These are phyloP conservation scores for Gracilaria caudata DNA, from an alignment of 23 red algal species.

Conservation along the genomic window DNA sequence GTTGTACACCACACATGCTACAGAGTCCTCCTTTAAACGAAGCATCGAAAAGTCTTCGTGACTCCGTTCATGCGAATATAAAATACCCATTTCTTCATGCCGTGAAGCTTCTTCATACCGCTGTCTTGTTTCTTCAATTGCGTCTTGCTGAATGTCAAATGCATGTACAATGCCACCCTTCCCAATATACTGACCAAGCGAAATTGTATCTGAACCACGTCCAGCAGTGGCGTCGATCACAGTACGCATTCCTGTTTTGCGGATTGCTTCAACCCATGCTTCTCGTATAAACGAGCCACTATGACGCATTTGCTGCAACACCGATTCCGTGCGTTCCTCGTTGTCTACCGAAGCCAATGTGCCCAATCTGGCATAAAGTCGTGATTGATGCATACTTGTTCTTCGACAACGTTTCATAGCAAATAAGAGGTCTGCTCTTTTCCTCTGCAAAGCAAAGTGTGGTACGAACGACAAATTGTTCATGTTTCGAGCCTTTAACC, in stretches of 20 bases:
- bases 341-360: neutral
- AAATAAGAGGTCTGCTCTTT: neutral
- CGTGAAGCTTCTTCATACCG: slow-evolving; percentile 12
- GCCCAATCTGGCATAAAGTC: neutral
- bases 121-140: slow-evolving; percentile 43
- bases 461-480: neutral
- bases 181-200: slow-evolving; percentile 29
- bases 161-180: slow-evolving; percentile 41
- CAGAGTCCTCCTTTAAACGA: slow-evolving; percentile 31
- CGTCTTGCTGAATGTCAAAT: slow-evolving; percentile 49
- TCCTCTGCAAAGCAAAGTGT: neutral
- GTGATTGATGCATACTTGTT: neutral
- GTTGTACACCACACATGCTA: slow-evolving; percentile 83
- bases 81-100: neutral
- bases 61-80: slow-evolving; percentile 22
- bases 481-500: neutral
- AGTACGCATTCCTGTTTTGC: neutral
- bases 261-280: slow-evolving; percentile 30
- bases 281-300: slow-evolving; percentile 30
- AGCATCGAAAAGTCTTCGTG: slow-evolving; percentile 48
- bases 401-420: neutral
- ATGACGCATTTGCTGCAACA: slow-evolving; percentile 33
- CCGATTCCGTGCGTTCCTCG: neutral
- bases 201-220: slow-evolving; percentile 62
- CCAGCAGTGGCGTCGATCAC: slow-evolving; percentile 67